A percentile compares a stretch with the other conserved stretches of the same genome.
Evolutionary conservation across 129 eudicot genomes (phyloP).

Genomic region (Flaveria robusta): DNA sequence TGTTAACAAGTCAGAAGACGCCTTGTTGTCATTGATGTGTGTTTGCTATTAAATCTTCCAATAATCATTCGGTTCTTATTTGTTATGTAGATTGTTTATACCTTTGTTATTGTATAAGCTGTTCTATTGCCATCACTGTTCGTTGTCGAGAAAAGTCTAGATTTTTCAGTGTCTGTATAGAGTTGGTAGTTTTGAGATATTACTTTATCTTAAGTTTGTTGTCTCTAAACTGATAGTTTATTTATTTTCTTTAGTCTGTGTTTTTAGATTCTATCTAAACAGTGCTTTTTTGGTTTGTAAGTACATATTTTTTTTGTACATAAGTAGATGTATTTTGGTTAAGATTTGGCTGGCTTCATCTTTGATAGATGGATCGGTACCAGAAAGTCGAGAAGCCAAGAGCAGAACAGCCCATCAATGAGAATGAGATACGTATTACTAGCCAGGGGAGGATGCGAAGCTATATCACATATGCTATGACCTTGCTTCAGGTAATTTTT

Average conservation of each 20-base stretch:
- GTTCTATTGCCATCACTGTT: not conserved
- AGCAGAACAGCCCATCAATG: constrained; percentile 81
- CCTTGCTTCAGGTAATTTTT: constrained; percentile 69
- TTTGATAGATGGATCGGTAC: constrained; percentile 85
- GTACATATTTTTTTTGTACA: not conserved
- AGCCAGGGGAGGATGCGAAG: constrained; percentile 98
- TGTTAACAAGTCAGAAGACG: not conserved
- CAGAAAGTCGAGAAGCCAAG: constrained; percentile 94
- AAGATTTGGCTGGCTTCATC: not conserved
- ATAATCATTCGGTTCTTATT: too few species aligned
- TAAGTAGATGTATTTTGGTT: not conserved
- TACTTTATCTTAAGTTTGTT: not conserved
- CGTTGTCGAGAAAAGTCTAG: not conserved
- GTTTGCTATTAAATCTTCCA: too few species aligned
- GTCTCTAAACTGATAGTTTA: not conserved
- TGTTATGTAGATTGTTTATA: too few species aligned
- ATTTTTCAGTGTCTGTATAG: not conserved
- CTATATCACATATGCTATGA: constrained; percentile 93
- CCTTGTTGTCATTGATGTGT: too few species aligned
- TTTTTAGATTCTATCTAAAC: not conserved
- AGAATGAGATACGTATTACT: constrained; percentile 96
- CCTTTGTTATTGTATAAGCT: too few species aligned
- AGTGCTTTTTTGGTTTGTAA: not conserved
- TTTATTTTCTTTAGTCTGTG: not conserved
- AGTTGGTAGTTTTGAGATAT: constrained; percentile 13